Evolutionary conservation across 2,329 filamentous ascomycete genomes (phyloP), one percentile per base, ranked within the genome.

Genomic region (Aspergillus clavatus): DNA sequence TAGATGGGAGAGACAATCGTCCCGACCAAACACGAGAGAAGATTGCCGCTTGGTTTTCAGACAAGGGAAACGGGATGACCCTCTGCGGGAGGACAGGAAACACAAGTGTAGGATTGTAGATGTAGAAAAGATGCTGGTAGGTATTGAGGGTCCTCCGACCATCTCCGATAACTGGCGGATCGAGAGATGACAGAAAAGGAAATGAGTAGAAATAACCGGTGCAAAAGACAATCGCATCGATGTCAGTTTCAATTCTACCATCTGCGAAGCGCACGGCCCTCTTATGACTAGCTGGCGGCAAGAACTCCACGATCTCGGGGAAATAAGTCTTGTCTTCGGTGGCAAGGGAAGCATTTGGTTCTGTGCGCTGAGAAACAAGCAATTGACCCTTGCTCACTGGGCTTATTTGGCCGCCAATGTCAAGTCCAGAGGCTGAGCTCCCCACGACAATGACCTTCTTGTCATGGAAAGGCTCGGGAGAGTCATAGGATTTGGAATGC

Each of bases 171-270:
- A 89, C 62, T 0, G 79, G 72, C 0, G 81, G 76, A 1, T 65
- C 43, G 3, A 80, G 59, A 0, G 63, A 63, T 2, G 67, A 63
- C 3, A 83, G 62, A 59, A 95, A 96, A 0, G 89, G 89, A 46
- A 86, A 86, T 4, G 84, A 83, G 68, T 87, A 95, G 45, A 95
- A 79, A 59, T 94, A 97, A 0, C 91, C 91, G 0, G 91, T 96
- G 63, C 87, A 90, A 66, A 91, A 96, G 22, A 97, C 63, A 5
- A 96, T 71, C 1, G 81, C 78, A 58, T 96, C 90, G 45, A 97
- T 68, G 26, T 82, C 72, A 3, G 70, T 69, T 59, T 89, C 86
- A 7, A 84, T 60, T 0, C 73, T 73, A 2, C 84, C 85, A 57
- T 88, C 76, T 31, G 75, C 73, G 51, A 94, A 87, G 24, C 77